Base-by-base conservation (phyloP, 306 rosid genomes). In the Vigna radiata region DNA sequence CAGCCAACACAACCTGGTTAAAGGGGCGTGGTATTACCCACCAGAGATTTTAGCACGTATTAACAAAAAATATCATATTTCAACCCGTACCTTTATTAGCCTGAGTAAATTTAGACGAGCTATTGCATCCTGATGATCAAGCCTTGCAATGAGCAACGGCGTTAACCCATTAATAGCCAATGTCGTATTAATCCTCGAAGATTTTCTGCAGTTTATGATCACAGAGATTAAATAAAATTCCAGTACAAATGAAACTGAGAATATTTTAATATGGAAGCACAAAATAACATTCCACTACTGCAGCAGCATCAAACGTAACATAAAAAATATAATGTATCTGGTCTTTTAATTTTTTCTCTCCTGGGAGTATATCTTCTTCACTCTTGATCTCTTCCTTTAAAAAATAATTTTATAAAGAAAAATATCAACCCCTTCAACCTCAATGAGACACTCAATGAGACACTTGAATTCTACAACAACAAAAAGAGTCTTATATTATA, bases 51-150 rank as follows among this genome's bases (percentile, higher is more conserved):
- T 46, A 14, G 55, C 15, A 52, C 63, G 70, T 48, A 68, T 37
- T 31, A 73, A 27, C 67, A 77, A 73, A 53, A 33, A 68, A 9
- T 16, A 49, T 16, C 49, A 62, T 48, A 64, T 41, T 74, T 70
- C 50, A 83, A 78, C 50, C 56, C 86, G 53, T 79, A 91, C 99
- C 98, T 96, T 96, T 81, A 96, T 96, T 75, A 96, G 90, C 84
- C 95, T 92, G 73, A 96, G 97, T 78, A 96, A 96, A 88, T 96
- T 96, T 72, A 96, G 93, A 74, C 99, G 99, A 76, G 98, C 98
- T 67, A 96, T 96, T 25, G 99, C 99, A 87, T 96, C 99, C 77
- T 88, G 99, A 77, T 96, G 99, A 84, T 96, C 97, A 80, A 96
- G 91, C 83, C 90, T 91, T 76, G 96, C 91, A 79, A 96, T 87